Conservation (phyloP, 352 stramenopile species). For the Phytopythium ostracodes region DNA sequence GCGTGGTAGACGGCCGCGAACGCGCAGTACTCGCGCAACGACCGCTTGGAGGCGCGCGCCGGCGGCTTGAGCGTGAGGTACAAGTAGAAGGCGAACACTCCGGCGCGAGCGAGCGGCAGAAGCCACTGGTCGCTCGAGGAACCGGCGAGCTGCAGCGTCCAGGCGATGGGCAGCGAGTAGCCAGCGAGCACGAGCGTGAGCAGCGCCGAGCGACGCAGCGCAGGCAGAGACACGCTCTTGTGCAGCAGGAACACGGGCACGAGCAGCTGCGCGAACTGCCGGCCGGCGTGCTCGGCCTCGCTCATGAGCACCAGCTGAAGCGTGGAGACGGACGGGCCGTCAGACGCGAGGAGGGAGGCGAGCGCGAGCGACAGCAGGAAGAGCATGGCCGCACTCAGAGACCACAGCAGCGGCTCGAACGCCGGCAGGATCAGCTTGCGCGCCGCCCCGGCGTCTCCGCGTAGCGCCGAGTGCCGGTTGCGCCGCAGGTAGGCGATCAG, state of each 20-base stretch:
- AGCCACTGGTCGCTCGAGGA: conserved; percentile 17
- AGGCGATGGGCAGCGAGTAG: conserved; percentile 29
- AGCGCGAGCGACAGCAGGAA: conserved; percentile 28
- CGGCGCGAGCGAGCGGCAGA: conserved; percentile 18
- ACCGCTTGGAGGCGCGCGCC: conserved; percentile 28
- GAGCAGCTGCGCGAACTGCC: conserved; percentile 35
- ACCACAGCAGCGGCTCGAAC: conserved; percentile 52
- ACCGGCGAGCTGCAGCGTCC: conserved; percentile 14
- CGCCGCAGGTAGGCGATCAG: conserved; percentile 46
- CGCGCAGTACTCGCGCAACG: conserved; percentile 53
- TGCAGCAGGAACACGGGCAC: conserved; percentile 39
- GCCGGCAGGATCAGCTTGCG: conserved; percentile 57
- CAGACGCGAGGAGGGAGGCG: conserved; percentile 26
- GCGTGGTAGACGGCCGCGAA: conserved; percentile 44
- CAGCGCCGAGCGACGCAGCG: conserved; percentile 23
- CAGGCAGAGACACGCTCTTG: conserved; percentile 34
- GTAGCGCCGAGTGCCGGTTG: conserved; percentile 30
- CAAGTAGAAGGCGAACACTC: conserved; percentile 29
- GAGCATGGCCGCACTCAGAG: conserved; percentile 21
- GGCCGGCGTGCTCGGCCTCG: conserved; percentile 25
- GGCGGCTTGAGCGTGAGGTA: conserved; percentile 34
- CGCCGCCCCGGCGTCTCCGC: conserved; percentile 32
- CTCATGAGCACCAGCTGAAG: conserved; percentile 13
- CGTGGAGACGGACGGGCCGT: conserved; percentile 9
- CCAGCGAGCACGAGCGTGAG: conserved; percentile 25